Percentiles rank a stretch among this genome's conserved stretches.
Conservation (phyloP, 2,329 filamentous ascomycete species). For the Zymoseptoria tritici region DNA sequence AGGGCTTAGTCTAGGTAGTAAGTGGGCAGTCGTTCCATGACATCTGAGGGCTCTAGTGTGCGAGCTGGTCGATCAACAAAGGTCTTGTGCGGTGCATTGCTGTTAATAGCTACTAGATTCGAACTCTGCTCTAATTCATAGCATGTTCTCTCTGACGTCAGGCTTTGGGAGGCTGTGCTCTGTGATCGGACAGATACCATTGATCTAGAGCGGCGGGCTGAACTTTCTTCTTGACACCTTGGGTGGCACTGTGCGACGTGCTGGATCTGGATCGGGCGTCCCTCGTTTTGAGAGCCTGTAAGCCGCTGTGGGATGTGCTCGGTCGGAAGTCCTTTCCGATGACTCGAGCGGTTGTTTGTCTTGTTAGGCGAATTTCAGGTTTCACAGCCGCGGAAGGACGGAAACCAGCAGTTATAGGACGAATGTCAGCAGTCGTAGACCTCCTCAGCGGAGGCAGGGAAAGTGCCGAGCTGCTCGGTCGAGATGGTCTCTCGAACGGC, state of each 20-base stretch:
- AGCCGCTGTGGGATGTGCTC: not conserved
- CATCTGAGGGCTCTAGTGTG: no score
- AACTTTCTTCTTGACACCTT: not conserved
- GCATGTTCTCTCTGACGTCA: no score
- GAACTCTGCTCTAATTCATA: no score
- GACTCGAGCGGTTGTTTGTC: not conserved
- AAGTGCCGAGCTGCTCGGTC: conserved; percentile 17
- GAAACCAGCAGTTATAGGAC: not conserved
- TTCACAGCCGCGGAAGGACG: not conserved
- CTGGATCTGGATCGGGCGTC: not conserved
- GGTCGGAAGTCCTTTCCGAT: not conserved
- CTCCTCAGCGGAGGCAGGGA: conserved; percentile 29
- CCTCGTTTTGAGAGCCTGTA: not conserved
- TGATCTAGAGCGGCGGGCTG: not conserved
- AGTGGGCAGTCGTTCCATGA: no score
- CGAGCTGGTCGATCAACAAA: no score
- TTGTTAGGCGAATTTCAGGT: not conserved
- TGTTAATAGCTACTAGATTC: no score
- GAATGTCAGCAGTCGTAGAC: not conserved
- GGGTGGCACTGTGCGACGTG: not conserved
- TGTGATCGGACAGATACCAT: no score
- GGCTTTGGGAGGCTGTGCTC: no score
- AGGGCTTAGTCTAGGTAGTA: no score
- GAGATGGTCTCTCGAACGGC: conserved; percentile 30
- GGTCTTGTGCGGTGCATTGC: no score